phyloP scores from a whole-genome alignment of 129 eudicot genomes.

The carrot (Daucus carota) region DH1_v3.0 NC_030381.2:41349501-41350000 shows the following conservation, averaged over 20 bases:
- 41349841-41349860: constrained; percentile 44
- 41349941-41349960: constrained; percentile 91
- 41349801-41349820: constrained; percentile 75
- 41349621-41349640: too few relatives aligned
- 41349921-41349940: constrained; percentile 73
- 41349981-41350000: constrained; percentile 90
- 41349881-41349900: constrained; percentile 35
- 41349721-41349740: constrained; percentile 41
- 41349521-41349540: too few relatives aligned
- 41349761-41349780: constrained; percentile 63
- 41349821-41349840: constrained; percentile 37
- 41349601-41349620: too few relatives aligned
- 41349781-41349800: constrained; percentile 71
- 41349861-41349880: constrained; percentile 56
- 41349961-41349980: constrained; percentile 88
- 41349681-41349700: not conserved
- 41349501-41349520: too few relatives aligned
- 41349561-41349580: too few relatives aligned
- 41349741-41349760: constrained; percentile 57
- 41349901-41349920: constrained; percentile 48
- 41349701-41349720: constrained; percentile 39
- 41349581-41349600: too few relatives aligned
- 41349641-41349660: not conserved
- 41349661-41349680: not conserved
- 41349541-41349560: too few relatives aligned